A percentile compares a stretch with the other conserved stretches of the same genome.
Evolutionary conservation across 2,329 filamentous ascomycete genomes (phyloP).

Genomic region (Pezicula rhizophila): DNA sequence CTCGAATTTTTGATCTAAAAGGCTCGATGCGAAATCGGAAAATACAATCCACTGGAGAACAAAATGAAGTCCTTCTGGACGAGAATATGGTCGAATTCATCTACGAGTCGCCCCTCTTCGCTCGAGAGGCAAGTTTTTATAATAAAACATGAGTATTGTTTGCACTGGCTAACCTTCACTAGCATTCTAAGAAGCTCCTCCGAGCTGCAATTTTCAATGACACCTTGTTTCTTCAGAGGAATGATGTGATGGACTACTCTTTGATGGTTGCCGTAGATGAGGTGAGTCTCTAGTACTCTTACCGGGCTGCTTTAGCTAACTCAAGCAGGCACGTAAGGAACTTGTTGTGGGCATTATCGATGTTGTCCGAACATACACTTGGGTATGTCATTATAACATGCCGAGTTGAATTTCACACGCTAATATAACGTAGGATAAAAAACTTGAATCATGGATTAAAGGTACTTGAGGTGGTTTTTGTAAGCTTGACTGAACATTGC

Average conservation of each 20-base stretch:
- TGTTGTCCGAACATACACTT: constrained; percentile 96
- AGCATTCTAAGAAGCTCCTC: constrained; percentile 87
- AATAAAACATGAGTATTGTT: not conserved
- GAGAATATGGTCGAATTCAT: constrained; percentile 99
- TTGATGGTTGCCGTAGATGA: constrained; percentile 98
- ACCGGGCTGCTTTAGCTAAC: constrained; percentile 1
- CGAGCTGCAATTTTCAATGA: constrained; percentile 95
- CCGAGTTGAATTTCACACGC: not conserved
- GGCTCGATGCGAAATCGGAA: constrained; percentile 98
- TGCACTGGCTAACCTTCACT: not conserved
- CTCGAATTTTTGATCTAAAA: constrained; percentile 90
- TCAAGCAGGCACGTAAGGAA: constrained; percentile 59
- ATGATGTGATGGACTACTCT: constrained; percentile 99
- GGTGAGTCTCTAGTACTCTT: constrained; percentile 9
- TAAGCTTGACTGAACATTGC: not conserved
- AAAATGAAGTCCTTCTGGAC: constrained; percentile 91
- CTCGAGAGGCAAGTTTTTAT: constrained; percentile 53
- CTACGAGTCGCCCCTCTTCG: constrained; percentile 92
- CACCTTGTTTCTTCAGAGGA: constrained; percentile 85
- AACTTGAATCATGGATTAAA: constrained; percentile 99
- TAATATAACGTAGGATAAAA: constrained; percentile 61
- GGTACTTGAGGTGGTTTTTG: not conserved
- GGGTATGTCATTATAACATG: constrained; percentile 36
- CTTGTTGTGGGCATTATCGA: constrained; percentile 97
- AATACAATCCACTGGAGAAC: constrained; percentile 90